A percentile compares a stretch with the other conserved stretches of the same genome.
phyloP scores from a whole-genome alignment of 495 filamentous ascomycete species.

The Penicillium antarcticum region DNA sequence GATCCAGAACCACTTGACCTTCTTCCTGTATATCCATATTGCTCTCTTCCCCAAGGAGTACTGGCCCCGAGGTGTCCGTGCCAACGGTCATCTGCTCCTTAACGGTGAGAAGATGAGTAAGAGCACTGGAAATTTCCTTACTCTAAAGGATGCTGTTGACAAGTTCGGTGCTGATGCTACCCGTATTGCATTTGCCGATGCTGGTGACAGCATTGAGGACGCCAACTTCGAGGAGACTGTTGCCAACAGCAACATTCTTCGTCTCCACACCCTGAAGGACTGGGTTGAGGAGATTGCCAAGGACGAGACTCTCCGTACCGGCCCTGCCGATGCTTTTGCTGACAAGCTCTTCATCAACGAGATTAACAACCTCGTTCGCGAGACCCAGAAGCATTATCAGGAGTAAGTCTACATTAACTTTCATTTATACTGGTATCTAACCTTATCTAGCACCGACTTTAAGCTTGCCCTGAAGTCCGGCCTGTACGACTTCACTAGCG shows the following conservation, averaged over 20 bases:
- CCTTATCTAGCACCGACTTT: conserved; percentile 60
- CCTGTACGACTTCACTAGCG: conserved; percentile 83
- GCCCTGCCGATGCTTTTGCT: conserved; percentile 72
- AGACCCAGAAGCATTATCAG: conserved; percentile 74
- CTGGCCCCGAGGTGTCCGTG: conserved; percentile 80
- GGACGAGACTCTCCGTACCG: conserved; percentile 69
- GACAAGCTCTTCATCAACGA: conserved; percentile 92
- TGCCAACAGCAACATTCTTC: conserved; percentile 84
- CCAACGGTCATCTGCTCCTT: conserved; percentile 88
- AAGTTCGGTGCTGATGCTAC: conserved; percentile 96
- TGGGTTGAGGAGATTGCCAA: conserved; percentile 86
- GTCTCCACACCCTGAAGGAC: conserved; percentile 79
- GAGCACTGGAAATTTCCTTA: conserved; percentile 93
- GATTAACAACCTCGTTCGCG: conserved; percentile 75
- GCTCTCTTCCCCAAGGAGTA: conserved; percentile 83
- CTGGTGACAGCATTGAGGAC: conserved; percentile 90
- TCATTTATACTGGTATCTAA: conserved; percentile 25
- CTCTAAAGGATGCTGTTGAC: conserved; percentile 75
- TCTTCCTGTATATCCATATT: conserved; percentile 93
- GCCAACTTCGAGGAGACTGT: conserved; percentile 97
- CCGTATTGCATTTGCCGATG: conserved; percentile 88
- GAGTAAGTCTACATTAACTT: conserved; percentile 37
- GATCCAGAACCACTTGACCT: conserved; percentile 87
- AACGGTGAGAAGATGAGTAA: conserved; percentile 99
- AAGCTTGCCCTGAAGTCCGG: conserved; percentile 88